Percentiles rank a stretch among this genome's conserved stretches.
These are phyloP conservation scores for Lasiosphaeria miniovina DNA, from an alignment of 495 filamentous ascomycete genomes.

Conservation along the genomic window DNA sequence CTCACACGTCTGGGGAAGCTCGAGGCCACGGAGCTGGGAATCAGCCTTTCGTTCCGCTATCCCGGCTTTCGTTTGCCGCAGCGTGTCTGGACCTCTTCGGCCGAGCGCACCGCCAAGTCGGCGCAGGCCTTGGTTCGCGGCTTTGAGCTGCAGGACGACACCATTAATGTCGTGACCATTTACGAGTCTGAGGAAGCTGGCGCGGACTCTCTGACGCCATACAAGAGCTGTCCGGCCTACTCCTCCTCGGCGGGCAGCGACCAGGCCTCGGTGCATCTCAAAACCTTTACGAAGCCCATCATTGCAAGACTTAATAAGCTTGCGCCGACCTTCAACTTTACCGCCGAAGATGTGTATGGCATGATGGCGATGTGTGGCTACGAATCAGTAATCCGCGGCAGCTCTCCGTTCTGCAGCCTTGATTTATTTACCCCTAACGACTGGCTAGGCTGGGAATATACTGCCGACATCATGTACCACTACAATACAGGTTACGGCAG, in stretches of 20 bases:
- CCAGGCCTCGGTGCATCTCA: conserved; percentile 36
- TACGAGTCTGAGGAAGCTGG: conserved; percentile 38
- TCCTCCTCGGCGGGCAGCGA: conserved; percentile 43
- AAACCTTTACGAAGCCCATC: conserved; percentile 45
- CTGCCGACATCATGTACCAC: conserved; percentile 45
- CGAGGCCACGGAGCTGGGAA: conserved; percentile 41
- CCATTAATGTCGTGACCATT: conserved; percentile 39
- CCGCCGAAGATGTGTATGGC: conserved; percentile 44
- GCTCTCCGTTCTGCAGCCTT: conserved; percentile 44
- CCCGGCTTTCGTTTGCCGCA: conserved; percentile 39
- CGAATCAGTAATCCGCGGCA: conserved; percentile 47
- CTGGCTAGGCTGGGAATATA: conserved; percentile 49
- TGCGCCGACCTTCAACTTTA: conserved; percentile 46
- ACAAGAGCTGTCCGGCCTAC: conserved; percentile 47
- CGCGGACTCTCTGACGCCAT: conserved; percentile 47
- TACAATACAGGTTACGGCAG: conserved; percentile 51
- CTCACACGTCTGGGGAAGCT: conserved; percentile 42
- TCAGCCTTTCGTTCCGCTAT: conserved; percentile 44
- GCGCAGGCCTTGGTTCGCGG: conserved; percentile 42
- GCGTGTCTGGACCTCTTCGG: conserved; percentile 47
- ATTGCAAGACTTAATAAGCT: conserved; percentile 38
- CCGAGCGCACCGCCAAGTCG: conserved; percentile 45
- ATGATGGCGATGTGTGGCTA: conserved; percentile 52
- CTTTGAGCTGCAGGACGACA: conserved; percentile 41
- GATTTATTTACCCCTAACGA: conserved; percentile 47